Evolutionary conservation across 2,329 filamentous ascomycete genomes (phyloP).

Genomic region (Pseudogymnoascus sp.): DNA sequence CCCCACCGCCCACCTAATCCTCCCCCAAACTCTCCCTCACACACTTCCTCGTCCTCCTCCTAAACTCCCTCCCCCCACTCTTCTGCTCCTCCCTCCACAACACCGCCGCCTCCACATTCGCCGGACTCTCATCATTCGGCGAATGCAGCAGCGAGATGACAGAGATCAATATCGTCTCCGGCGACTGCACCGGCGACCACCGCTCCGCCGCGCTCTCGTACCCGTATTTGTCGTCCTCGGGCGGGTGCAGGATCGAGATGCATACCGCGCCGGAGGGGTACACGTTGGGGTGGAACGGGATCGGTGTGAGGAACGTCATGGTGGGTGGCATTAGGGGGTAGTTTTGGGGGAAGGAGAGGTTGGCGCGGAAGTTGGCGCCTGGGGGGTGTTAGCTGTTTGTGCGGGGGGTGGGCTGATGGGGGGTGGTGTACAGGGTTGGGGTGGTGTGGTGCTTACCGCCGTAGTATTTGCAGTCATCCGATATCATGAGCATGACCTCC

Average conservation of each 20-base stretch:
- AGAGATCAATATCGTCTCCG: conserved; percentile 85
- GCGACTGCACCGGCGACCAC: conserved; percentile 91
- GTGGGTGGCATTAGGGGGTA: conserved; percentile 86
- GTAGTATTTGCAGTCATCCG: conserved; percentile 86
- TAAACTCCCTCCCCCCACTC: conserved; percentile 58
- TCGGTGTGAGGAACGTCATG: conserved; percentile 75
- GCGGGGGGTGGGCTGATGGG: neutral
- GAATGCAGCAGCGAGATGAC: conserved; percentile 88
- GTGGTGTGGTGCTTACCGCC: conserved; percentile 55
- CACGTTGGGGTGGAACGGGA: conserved; percentile 91
- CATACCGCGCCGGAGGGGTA: conserved; percentile 83
- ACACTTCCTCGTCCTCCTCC: conserved; percentile 66
- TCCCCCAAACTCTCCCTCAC: conserved; percentile 76
- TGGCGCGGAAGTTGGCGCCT: conserved; percentile 90
- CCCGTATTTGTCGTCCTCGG: conserved; percentile 86
- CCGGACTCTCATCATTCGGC: conserved; percentile 91
- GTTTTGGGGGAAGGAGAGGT: conserved; percentile 70
- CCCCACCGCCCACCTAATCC: conserved; percentile 38
- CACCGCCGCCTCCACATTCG: conserved; percentile 87
- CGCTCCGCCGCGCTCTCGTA: conserved; percentile 87
- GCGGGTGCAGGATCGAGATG: conserved; percentile 94
- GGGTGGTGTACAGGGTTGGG: no score
- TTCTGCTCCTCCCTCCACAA: conserved; percentile 73
- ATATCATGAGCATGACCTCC: conserved; percentile 99
- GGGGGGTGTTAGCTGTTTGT: conserved; percentile 10